Evolutionary conservation across 495 filamentous ascomycete genomes (phyloP), one percentile per base, ranked within the genome.

Genomic region (Podospora sp.): DNA sequence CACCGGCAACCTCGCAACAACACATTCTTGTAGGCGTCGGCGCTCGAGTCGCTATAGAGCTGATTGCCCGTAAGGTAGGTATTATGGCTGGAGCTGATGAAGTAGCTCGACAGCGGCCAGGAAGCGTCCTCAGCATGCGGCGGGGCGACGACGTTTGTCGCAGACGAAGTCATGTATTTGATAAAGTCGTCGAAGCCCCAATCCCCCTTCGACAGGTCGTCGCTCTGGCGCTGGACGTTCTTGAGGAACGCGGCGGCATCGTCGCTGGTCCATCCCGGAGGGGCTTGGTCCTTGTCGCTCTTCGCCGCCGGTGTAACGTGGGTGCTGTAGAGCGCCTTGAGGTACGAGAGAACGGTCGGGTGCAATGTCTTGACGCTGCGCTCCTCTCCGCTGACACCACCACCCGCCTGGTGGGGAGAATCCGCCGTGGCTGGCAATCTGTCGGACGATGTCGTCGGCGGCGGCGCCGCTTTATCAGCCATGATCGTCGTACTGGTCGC

Each of bases 21-120:
- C 73, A 95, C 93, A 73, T 90, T 90, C 68, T 86, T 91, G 80
- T 97, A 98, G 21, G 91, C 89, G 60, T 90, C 90, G 1, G 89
- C 88, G 65, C 90, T 93, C 35, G 91, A 88, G 65, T 91, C 87
- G 68, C 92, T 93, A 65, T 88, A 95, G 11, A 98, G 83, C 78
- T 98, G 94, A 74, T 97, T 94, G 0, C 94, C 94, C 0, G 90
- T 92, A 67, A 98, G 83, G 72, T 97, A 98, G 0, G 94, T 97
- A 76, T 98, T 98, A 77, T 98, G 94, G 73, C 92, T 96, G 25
- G 90, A 94, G 60, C 89, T 93, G 68, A 98, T 89, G 73, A 90
- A 98, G 81, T 97, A 98, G 71, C 90, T 91, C 49, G 90, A 90
- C 40, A 97, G 81, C 2, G 93, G 92, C 56, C 85, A 88, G 8